phyloP scores from a whole-genome alignment of 257 asterid genomes.

The Solanum bulbocastanum region DNA sequence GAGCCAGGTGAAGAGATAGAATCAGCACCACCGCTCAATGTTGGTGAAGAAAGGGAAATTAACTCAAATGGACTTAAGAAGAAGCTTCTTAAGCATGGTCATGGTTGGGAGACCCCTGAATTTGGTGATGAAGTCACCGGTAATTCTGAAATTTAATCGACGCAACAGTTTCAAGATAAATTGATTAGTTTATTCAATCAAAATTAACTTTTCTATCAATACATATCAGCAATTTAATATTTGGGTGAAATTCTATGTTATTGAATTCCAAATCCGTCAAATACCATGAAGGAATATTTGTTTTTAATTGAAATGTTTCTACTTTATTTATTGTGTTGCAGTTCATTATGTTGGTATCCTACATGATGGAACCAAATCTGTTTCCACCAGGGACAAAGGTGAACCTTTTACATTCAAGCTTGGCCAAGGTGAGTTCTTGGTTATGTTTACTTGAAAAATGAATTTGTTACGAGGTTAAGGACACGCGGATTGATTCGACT shows the following conservation, averaged over 20 bases:
- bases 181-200: not conserved
- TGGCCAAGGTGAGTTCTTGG: conserved; percentile 37
- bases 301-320: not conserved
- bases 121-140: conserved; percentile 52
- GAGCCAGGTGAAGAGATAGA: conserved; percentile 66
- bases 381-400: conserved; percentile 32
- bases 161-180: not conserved
- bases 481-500: not conserved
- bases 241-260: not conserved
- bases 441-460: not conserved
- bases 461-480: not conserved
- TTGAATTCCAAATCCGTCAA: not conserved
- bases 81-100: conserved; percentile 47
- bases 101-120: conserved; percentile 53
- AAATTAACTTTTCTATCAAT: not conserved
- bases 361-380: conserved; percentile 37
- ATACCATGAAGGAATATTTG: not conserved
- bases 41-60: conserved; percentile 60
- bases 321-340: conserved; percentile 11
- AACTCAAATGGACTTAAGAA: conserved; percentile 41
- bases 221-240: no score
- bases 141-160: not conserved
- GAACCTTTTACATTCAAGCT: conserved; percentile 44
- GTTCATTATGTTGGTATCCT: conserved; percentile 56
- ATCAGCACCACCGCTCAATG: conserved; percentile 61